These are phyloP conservation scores for Phytophthora idaei DNA, from an alignment of 352 stramenopile species.

Conservation along the genomic window DNA sequence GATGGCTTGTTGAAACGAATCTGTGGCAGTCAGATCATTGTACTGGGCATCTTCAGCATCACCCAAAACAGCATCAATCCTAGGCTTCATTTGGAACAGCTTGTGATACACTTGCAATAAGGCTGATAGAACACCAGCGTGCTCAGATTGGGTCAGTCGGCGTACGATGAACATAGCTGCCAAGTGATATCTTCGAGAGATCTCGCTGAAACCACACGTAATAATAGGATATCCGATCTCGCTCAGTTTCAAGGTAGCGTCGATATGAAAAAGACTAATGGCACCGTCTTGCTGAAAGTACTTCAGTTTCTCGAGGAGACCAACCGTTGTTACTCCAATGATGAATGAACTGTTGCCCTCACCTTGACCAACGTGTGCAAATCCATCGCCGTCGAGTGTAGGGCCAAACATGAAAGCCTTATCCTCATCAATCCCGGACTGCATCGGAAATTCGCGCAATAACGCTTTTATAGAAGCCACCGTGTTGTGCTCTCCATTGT, in stretches of 20 bases:
- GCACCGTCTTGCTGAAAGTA: too few relatives aligned
- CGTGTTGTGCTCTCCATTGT: not conserved
- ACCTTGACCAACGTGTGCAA: not conserved
- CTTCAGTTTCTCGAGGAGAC: not conserved
- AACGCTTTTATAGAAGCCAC: not conserved
- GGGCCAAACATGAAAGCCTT: not conserved
- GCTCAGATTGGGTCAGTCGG: not conserved
- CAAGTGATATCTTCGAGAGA: not conserved
- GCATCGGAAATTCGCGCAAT: not conserved
- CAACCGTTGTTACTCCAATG: not conserved
- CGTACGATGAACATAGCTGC: constrained; percentile 9
- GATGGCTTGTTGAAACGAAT: not conserved
- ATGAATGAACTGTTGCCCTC: not conserved
- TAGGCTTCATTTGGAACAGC: not conserved
- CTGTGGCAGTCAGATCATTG: not conserved
- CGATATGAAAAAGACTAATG: constrained; percentile 5
- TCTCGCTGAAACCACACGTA: constrained; percentile 11
- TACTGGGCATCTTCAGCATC: not conserved
- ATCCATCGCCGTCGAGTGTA: not conserved
- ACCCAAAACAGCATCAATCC: constrained; percentile 1
- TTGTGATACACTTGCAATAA: not conserved
- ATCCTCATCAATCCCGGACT: not conserved
- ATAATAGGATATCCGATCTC: constrained; percentile 9
- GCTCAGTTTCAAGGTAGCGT: constrained; percentile 15
- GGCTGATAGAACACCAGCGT: not conserved